Evolutionary conservation across 352 stramenopile species (phyloP).

Genomic region (Phytophthora pinifolia): DNA sequence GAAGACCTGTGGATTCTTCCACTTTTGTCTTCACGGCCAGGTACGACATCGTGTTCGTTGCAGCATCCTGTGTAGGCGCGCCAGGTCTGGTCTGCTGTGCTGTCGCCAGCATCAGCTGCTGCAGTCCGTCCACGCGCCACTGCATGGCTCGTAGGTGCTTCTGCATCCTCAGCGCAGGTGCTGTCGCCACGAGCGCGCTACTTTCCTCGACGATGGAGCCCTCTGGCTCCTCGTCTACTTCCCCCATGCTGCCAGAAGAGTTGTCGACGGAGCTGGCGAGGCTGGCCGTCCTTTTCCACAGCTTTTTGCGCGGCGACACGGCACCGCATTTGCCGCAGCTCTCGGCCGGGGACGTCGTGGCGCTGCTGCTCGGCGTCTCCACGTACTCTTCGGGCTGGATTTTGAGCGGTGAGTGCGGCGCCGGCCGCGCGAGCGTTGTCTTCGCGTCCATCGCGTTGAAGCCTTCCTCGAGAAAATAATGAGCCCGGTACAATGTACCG

Average conservation of each 20-base stretch:
- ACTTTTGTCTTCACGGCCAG: not conserved
- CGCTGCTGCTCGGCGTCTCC: conserved; percentile 11
- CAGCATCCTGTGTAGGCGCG: not conserved
- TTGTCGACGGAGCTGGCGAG: conserved; percentile 20
- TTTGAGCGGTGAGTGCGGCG: conserved; percentile 15
- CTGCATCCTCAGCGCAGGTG: conserved; percentile 12
- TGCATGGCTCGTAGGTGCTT: conserved; percentile 28
- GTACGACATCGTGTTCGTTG: conserved; percentile 4
- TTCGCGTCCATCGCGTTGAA: conserved; percentile 17
- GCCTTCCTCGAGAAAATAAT: not conserved
- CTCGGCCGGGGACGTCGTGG: conserved; percentile 9
- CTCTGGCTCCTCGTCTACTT: conserved; percentile 3
- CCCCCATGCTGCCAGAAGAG: conserved; percentile 16
- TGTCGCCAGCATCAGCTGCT: conserved; percentile 22
- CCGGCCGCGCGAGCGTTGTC: not conserved
- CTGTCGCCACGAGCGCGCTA: not conserved
- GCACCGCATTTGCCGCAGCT: conserved; percentile 10
- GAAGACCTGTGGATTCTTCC: not conserved
- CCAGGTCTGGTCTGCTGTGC: not conserved
- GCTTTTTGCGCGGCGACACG: conserved; percentile 4
- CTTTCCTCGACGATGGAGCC: not conserved
- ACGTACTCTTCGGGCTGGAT: conserved; percentile 15
- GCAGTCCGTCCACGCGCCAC: conserved; percentile 18
- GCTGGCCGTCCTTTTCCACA: conserved; percentile 17
- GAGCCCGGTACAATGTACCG: too few species aligned